phyloP scores from a whole-genome alignment of 2,329 filamentous ascomycete genomes.

The Daldinia eschscholtzii region DNA sequence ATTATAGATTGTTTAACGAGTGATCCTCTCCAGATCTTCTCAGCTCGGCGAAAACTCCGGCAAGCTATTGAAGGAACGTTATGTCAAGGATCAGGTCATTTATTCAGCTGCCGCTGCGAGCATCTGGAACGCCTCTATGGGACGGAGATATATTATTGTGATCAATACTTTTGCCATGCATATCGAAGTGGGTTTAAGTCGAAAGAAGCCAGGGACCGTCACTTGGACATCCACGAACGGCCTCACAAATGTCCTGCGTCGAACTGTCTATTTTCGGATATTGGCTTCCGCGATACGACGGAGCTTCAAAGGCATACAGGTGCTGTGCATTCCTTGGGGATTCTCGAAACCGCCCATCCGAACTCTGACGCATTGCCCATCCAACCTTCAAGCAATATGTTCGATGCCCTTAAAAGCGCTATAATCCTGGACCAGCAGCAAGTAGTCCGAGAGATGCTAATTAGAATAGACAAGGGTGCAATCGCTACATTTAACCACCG shows the following conservation, averaged over 20 bases:
- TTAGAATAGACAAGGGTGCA: not conserved
- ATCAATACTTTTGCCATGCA: slow-evolving; percentile 32
- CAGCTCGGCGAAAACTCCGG: slow-evolving; percentile 21
- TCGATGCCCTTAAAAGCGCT: slow-evolving; percentile 2
- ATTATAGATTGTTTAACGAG: not conserved
- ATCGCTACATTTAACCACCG: not conserved
- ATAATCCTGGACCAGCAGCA: slow-evolving; percentile 15
- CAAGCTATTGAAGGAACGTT: slow-evolving; percentile 17
- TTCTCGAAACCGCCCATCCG: not conserved
- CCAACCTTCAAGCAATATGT: not conserved
- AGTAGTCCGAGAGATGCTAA: not conserved
- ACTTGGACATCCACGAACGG: slow-evolving; percentile 22
- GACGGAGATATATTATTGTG: slow-evolving; percentile 23
- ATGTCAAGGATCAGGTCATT: slow-evolving; percentile 5
- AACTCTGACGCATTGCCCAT: not conserved
- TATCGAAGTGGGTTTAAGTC: slow-evolving; percentile 25
- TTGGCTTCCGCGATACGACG: slow-evolving; percentile 20
- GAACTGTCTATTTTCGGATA: slow-evolving; percentile 25
- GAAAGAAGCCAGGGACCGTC: slow-evolving; percentile 5
- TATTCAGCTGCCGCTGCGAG: slow-evolving; percentile 10
- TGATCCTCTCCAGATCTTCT: slow-evolving; percentile 23
- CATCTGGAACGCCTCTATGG: slow-evolving; percentile 21
- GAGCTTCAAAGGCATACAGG: slow-evolving; percentile 18
- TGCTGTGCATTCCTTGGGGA: slow-evolving; percentile 11
- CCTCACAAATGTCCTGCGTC: slow-evolving; percentile 19